Evolutionary conservation across 2,329 filamentous ascomycete species (phyloP).

Genomic region (Botrytis pseudocinerea): DNA sequence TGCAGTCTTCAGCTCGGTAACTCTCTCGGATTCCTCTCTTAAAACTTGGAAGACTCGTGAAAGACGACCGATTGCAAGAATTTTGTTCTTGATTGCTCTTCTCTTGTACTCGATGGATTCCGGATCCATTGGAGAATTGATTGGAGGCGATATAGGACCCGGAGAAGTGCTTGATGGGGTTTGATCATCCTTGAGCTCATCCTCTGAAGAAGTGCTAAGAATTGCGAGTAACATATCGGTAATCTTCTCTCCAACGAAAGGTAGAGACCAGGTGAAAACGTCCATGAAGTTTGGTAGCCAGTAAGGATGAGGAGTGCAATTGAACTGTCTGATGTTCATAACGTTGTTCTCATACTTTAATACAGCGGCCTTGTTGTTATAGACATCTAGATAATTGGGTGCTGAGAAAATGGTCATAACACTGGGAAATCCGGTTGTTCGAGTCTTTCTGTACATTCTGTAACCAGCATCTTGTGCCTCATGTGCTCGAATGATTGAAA

Average conservation of each 20-base stretch:
- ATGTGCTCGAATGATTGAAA: constrained; percentile 96
- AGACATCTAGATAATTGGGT: constrained; percentile 97
- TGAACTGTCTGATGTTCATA: constrained; percentile 99
- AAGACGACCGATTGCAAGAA: constrained; percentile 91
- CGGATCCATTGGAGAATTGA: constrained; percentile 61
- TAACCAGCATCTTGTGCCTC: constrained; percentile 98
- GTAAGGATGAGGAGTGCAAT: constrained; percentile 98
- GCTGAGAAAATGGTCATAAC: constrained; percentile 99
- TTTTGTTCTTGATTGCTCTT: constrained; percentile 99
- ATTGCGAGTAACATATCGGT: constrained; percentile 99
- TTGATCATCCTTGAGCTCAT: constrained; percentile 89
- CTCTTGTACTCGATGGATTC: constrained; percentile 93
- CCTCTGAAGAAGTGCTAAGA: constrained; percentile 97
- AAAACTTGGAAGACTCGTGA: constrained; percentile 98
- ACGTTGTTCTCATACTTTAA: constrained; percentile 99
- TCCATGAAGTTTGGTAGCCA: constrained; percentile 99
- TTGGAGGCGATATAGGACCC: constrained; percentile 73
- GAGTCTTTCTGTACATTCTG: constrained; percentile 98
- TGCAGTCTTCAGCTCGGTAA: constrained; percentile 96
- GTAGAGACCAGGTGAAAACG: constrained; percentile 99
- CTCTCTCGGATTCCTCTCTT: constrained; percentile 93
- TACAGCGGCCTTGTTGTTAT: constrained; percentile 99
- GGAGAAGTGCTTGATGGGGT: constrained; percentile 62
- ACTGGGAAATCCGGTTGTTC: constrained; percentile 96
- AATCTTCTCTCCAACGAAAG: constrained; percentile 98